phyloP scores from a whole-genome alignment of 805 yeast species.

The Candida easanensis region DNA sequence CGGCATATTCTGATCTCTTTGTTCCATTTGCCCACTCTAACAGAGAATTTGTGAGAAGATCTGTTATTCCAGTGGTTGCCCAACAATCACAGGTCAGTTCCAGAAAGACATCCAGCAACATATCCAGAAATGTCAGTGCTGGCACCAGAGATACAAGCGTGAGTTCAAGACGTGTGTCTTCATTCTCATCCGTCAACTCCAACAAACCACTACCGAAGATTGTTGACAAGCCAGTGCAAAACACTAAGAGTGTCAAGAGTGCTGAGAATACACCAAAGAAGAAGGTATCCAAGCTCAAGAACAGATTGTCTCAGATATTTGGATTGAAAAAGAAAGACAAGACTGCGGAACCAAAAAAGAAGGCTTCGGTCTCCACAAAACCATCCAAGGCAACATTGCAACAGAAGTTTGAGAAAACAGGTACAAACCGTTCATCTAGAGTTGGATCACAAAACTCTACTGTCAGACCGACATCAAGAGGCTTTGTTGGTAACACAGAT shows the following conservation, averaged over 20 bases:
- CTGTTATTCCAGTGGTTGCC: neutral
- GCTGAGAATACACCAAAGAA: conserved; percentile 7
- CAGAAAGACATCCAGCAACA: conserved; percentile 12
- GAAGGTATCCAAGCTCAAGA: conserved; percentile 14
- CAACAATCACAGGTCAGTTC: conserved; percentile 1
- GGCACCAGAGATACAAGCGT: conserved; percentile 17
- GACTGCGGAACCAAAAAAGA: neutral
- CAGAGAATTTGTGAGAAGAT: conserved; percentile 5
- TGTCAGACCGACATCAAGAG: neutral
- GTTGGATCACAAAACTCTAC: neutral
- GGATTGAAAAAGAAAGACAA: conserved; percentile 14
- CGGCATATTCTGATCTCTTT: conserved; percentile 12
- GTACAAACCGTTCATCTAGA: neutral
- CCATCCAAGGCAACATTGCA: neutral
- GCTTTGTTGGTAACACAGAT: neutral
- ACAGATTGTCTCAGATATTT: conserved; percentile 26
- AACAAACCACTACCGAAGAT: conserved; percentile 23
- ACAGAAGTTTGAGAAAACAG: neutral
- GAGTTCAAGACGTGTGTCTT: conserved; percentile 17
- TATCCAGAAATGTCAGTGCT: conserved; percentile 4
- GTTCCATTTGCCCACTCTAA: conserved; percentile 12
- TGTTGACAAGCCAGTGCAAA: conserved; percentile 1
- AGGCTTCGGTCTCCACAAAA: neutral
- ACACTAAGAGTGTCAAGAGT: conserved; percentile 4
- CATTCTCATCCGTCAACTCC: conserved; percentile 20